phyloP scores from a whole-genome alignment of 106 monocot genomes.

The Apostasia ramifera region DNA sequence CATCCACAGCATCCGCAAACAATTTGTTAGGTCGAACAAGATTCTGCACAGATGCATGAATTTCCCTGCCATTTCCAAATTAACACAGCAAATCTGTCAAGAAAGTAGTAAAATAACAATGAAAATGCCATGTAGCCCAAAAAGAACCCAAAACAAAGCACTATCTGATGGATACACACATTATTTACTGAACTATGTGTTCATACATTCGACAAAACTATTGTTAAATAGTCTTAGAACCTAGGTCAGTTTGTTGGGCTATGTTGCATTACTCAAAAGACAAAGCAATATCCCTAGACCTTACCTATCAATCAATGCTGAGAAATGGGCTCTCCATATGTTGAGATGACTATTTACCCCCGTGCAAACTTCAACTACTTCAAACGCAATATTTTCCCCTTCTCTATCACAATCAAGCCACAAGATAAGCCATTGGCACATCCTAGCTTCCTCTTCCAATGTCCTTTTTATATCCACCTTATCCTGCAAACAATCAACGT shows the following conservation, averaged over 20 bases:
- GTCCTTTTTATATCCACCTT: constrained; percentile 85
- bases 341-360: constrained; percentile 56
- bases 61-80: constrained; percentile 56
- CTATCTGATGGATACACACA: no score
- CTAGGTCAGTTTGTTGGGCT: no score
- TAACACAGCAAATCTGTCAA: not conserved
- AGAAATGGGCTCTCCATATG: constrained; percentile 95
- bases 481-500: constrained; percentile 41
- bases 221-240: no score
- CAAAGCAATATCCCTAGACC: no score
- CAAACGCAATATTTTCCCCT: constrained; percentile 98
- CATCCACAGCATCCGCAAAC: constrained; percentile 94
- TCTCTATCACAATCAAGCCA: constrained; percentile 99
- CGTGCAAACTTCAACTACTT: constrained; percentile 88
- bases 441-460: constrained; percentile 91
- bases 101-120: no score
- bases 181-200: no score
- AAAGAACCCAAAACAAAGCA: no score
- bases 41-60: constrained; percentile 81
- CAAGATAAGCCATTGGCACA: constrained; percentile 87
- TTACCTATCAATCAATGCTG: constrained; percentile 89
- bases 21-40: constrained; percentile 86
- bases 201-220: no score
- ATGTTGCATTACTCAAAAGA: no score
- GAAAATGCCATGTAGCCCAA: no score